Conservation (phyloP, 1,139 yeast species). For the Yamadazyma membranifaciens region DNA sequence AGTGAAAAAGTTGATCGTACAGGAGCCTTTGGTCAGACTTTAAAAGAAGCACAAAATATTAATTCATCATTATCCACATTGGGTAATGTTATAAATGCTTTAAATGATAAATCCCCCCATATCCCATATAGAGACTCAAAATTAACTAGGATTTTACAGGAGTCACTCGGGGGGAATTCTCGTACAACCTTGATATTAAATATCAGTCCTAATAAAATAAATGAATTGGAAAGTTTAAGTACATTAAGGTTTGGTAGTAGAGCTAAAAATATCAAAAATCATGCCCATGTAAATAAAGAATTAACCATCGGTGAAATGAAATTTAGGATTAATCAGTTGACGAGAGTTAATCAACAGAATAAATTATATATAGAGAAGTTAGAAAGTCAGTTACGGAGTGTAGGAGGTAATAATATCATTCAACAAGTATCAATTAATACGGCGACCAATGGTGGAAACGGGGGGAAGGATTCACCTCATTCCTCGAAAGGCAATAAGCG, state of each 20-base stretch:
- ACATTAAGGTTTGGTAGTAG: constrained; percentile 79
- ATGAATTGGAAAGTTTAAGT: constrained; percentile 70
- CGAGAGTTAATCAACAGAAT: constrained; percentile 45
- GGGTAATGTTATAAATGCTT: constrained; percentile 78
- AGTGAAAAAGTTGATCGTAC: constrained; percentile 84
- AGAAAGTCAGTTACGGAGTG: constrained; percentile 39
- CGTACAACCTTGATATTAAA: constrained; percentile 76
- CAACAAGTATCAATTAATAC: neutral
- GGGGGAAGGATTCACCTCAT: neutral
- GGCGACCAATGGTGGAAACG: too few relatives aligned
- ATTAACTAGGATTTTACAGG: constrained; percentile 78
- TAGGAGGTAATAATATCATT: neutral
- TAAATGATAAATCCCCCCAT: constrained; percentile 69
- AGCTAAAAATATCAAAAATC: constrained; percentile 70
- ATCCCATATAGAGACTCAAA: constrained; percentile 84
- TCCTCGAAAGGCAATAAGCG: neutral
- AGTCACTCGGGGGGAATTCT: constrained; percentile 85
- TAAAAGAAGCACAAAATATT: constrained; percentile 84
- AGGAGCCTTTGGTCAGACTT: constrained; percentile 71
- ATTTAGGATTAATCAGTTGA: constrained; percentile 47
- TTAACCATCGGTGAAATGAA: constrained; percentile 58
- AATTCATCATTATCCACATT: constrained; percentile 75
- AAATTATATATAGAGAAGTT: constrained; percentile 44
- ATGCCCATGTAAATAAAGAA: constrained; percentile 68
- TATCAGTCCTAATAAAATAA: constrained; percentile 66